phyloP scores from a whole-genome alignment of 176 grass and related monocot species.

The Carex scoparia region DNA sequence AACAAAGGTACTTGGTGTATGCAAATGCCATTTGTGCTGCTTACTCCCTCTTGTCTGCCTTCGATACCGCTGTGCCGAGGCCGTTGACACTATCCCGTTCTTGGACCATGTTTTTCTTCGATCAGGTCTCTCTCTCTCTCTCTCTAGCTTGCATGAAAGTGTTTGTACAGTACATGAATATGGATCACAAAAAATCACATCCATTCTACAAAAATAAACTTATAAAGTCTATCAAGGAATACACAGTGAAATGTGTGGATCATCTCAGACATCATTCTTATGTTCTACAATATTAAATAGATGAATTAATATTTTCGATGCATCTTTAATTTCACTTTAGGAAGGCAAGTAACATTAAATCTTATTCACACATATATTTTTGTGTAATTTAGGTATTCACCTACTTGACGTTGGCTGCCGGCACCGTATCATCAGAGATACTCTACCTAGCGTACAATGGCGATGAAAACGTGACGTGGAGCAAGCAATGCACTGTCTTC shows the following conservation, averaged over 20 bases:
- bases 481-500: conserved; percentile 70
- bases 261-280: not conserved
- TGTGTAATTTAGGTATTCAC: conserved; percentile 60
- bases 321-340: not conserved
- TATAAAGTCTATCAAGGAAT: not conserved
- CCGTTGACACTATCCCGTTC: conserved; percentile 43
- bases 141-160: not conserved
- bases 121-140: conserved; percentile 43
- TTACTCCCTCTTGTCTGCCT: conserved; percentile 66
- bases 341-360: not conserved
- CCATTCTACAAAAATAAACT: not conserved
- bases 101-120: conserved; percentile 82
- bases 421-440: conserved; percentile 60
- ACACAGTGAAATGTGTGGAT: not conserved
- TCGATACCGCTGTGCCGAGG: conserved; percentile 58
- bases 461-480: conserved; percentile 82
- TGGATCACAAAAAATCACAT: not conserved
- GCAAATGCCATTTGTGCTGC: conserved; percentile 78
- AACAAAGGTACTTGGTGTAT: conserved; percentile 60
- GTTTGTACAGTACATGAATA: not conserved
- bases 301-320: too few species aligned
- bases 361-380: not conserved
- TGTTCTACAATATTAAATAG: not conserved
- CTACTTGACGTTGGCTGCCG: conserved; percentile 71
- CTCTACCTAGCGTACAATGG: conserved; percentile 93